A percentile compares a stretch with the other conserved stretches of the same genome.
Evolutionary conservation across 768 basidiomycete species (phyloP).

Genomic region (Phanerodontia chrysosporium): DNA sequence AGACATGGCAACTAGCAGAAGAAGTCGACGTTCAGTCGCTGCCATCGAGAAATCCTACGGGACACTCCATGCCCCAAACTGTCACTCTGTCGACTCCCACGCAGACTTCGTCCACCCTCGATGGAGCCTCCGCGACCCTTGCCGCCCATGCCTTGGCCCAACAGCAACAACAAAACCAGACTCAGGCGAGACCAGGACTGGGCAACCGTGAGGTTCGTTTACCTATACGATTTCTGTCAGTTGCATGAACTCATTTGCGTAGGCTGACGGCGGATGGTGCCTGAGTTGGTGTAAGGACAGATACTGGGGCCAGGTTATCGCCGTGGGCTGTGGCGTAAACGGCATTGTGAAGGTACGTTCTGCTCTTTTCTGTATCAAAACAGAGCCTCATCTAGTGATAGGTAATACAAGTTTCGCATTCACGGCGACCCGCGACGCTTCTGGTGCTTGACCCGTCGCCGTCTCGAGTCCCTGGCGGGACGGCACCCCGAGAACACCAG

Average conservation of each 20-base stretch:
- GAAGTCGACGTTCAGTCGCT: constrained; percentile 71
- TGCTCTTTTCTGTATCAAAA: neutral
- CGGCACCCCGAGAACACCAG: constrained; percentile 21
- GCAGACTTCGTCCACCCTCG: constrained; percentile 48
- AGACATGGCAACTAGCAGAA: constrained; percentile 72
- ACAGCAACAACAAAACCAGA: constrained; percentile 29
- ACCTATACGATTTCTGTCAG: neutral
- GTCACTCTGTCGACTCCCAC: constrained; percentile 69
- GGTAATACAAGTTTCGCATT: constrained; percentile 73
- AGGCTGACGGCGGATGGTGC: constrained; percentile 88
- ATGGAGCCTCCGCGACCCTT: constrained; percentile 48
- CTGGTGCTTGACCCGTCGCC: constrained; percentile 55
- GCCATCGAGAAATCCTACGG: constrained; percentile 36
- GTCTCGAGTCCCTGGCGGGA: constrained; percentile 14
- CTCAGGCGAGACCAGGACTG: constrained; percentile 34
- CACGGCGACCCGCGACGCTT: constrained; percentile 61
- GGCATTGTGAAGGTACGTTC: constrained; percentile 70
- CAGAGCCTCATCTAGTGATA: constrained; percentile 23
- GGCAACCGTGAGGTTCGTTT: constrained; percentile 58
- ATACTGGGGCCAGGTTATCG: constrained; percentile 92
- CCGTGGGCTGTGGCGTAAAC: constrained; percentile 66
- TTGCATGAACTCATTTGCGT: neutral
- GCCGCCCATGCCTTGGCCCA: constrained; percentile 66
- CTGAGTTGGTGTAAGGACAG: constrained; percentile 94
- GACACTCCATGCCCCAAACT: constrained; percentile 45